These are phyloP conservation scores for Naganishia friedmannii DNA, from an alignment of 768 basidiomycete genomes.

Conservation along the genomic window DNA sequence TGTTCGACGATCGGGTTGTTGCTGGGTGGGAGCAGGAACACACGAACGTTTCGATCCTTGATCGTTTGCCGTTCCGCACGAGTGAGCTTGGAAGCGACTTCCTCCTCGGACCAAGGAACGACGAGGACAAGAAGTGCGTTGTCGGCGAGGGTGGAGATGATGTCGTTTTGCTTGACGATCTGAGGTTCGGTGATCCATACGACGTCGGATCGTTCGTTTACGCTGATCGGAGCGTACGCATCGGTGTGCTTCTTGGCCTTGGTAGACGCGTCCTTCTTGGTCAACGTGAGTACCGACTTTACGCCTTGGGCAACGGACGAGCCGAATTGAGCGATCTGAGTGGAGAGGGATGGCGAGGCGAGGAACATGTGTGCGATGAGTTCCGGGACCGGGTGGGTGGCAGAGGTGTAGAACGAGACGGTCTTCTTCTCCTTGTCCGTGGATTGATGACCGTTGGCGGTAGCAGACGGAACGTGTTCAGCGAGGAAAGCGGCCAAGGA, in stretches of 20 bases:
- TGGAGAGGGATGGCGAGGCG: slow-evolving; percentile 54
- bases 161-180: slow-evolving; percentile 72
- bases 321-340: slow-evolving; percentile 49
- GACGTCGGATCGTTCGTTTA: slow-evolving; percentile 62
- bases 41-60: slow-evolving; percentile 56
- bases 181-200: slow-evolving; percentile 72
- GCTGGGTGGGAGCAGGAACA: slow-evolving; percentile 50
- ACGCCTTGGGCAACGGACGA: slow-evolving; percentile 49
- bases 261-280: slow-evolving; percentile 35
- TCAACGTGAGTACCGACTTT: slow-evolving; percentile 52
- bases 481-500: slow-evolving; percentile 36
- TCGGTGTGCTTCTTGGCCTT: slow-evolving; percentile 31
- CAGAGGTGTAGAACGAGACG: slow-evolving; percentile 63
- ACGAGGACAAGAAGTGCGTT: slow-evolving; percentile 69
- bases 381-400: slow-evolving; percentile 59
- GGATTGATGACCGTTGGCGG: neutral
- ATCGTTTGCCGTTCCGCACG: slow-evolving; percentile 57
- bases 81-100: slow-evolving; percentile 69
- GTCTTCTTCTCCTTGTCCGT: slow-evolving; percentile 53
- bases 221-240: slow-evolving; percentile 49
- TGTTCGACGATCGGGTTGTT: slow-evolving; percentile 59
- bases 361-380: slow-evolving; percentile 54
- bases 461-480: slow-evolving; percentile 23
- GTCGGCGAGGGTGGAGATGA: slow-evolving; percentile 65
- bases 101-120: slow-evolving; percentile 71